Conservation (phyloP, 1,139 yeast species). For the Blastobotrys malaysiensis region DNA sequence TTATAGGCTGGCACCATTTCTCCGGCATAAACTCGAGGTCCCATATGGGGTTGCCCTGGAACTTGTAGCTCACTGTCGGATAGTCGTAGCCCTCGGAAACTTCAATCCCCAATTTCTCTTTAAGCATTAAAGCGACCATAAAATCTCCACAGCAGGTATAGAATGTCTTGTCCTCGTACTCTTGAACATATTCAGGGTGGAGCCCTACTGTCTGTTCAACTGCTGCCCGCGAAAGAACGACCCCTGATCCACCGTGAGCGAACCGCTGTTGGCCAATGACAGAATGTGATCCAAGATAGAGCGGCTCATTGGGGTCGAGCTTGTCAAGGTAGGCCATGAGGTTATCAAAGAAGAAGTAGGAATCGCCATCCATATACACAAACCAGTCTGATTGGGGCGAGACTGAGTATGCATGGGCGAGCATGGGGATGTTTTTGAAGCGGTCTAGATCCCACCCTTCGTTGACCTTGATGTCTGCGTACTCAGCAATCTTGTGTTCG, state of each 20-base stretch:
- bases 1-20: conserved; percentile 33
- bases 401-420: conserved; percentile 30
- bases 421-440: conserved; percentile 37
- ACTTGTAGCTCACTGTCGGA: conserved; percentile 23
- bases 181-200: conserved; percentile 23
- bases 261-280: conserved; percentile 23
- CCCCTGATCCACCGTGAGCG: conserved; percentile 39
- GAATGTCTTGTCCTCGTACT: conserved; percentile 26
- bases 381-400: conserved; percentile 34
- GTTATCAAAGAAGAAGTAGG: conserved; percentile 30
- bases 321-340: conserved; percentile 24
- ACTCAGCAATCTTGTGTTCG: conserved; percentile 22
- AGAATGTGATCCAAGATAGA: conserved; percentile 31
- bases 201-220: conserved; percentile 26
- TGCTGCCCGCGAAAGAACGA: conserved; percentile 32
- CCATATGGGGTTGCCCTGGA: conserved; percentile 32
- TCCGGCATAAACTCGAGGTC: conserved; percentile 20
- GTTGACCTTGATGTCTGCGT: conserved; percentile 17
- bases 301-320: conserved; percentile 26
- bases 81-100: conserved; percentile 19
- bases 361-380: conserved; percentile 36
- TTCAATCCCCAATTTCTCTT: conserved; percentile 15
- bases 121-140: conserved; percentile 29
- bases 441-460: conserved; percentile 36
- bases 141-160: conserved; percentile 35